These are phyloP conservation scores for Scortechinia acanthostroma DNA, from an alignment of 2,329 filamentous ascomycete genomes.

Conservation along the genomic window DNA sequence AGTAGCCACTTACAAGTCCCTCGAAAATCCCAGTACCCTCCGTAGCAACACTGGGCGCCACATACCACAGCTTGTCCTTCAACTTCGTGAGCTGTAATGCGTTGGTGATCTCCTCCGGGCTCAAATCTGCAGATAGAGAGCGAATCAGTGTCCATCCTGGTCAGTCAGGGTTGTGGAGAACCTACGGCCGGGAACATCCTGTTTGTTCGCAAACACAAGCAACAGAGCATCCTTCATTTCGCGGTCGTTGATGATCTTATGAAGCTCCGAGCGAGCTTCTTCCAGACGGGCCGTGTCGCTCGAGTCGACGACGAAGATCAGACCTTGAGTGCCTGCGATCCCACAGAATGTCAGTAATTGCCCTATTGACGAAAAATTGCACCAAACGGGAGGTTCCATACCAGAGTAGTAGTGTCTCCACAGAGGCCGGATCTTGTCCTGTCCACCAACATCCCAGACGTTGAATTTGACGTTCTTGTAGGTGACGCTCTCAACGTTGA, in stretches of 20 bases:
- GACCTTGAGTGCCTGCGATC: constrained; percentile 86
- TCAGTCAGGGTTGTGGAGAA: constrained; percentile 9
- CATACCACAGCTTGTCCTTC: constrained; percentile 80
- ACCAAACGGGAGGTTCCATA: too few relatives aligned
- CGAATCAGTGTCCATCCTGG: constrained; percentile 7
- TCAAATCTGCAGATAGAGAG: constrained; percentile 56
- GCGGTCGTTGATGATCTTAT: constrained; percentile 94
- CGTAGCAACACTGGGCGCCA: constrained; percentile 76
- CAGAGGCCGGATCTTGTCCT: constrained; percentile 95
- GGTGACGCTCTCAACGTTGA: constrained; percentile 68
- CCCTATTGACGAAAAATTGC: too few relatives aligned
- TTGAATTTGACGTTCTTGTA: constrained; percentile 82
- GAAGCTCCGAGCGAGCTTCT: constrained; percentile 85
- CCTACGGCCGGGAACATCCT: constrained; percentile 78
- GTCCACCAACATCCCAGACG: constrained; percentile 96
- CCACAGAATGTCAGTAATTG: too few relatives aligned
- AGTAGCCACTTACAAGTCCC: constrained; percentile 49
- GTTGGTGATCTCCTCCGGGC: constrained; percentile 72
- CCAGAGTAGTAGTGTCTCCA: constrained; percentile 81
- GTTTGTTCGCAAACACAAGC: constrained; percentile 97
- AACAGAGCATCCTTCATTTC: constrained; percentile 95
- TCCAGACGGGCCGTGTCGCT: constrained; percentile 86
- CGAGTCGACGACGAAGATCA: constrained; percentile 98
- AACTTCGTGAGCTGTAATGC: constrained; percentile 69
- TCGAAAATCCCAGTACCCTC: constrained; percentile 76